Percentiles rank a stretch among this genome's conserved stretches.
Evolutionary conservation across 2,329 filamentous ascomycete species (phyloP).

Genomic region (Fusarium siculi): DNA sequence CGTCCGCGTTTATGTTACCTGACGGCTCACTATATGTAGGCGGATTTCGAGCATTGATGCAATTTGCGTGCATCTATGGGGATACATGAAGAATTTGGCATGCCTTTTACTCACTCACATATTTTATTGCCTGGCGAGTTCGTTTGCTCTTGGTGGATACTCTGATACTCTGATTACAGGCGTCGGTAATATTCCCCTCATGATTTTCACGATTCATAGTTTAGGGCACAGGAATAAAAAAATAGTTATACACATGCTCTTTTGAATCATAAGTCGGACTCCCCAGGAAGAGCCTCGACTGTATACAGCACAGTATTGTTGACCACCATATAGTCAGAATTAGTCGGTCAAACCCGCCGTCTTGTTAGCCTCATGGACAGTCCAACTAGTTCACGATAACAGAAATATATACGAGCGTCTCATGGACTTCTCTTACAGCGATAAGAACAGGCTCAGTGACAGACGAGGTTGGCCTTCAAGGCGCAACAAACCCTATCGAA

Average conservation of each 20-base stretch:
- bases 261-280: neutral
- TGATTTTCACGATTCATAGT: slow-evolving; percentile 17
- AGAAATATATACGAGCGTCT: neutral
- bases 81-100: slow-evolving; percentile 26
- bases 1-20: slow-evolving; percentile 28
- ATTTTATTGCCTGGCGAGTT: slow-evolving; percentile 18
- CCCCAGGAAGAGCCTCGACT: neutral
- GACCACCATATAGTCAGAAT: neutral
- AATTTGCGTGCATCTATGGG: slow-evolving; percentile 20
- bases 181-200: slow-evolving; percentile 28
- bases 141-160: slow-evolving; percentile 18
- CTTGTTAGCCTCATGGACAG: slow-evolving; percentile 3
- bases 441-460: neutral
- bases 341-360: neutral
- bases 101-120: neutral
- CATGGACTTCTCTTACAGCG: neutral
- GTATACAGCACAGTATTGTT: neutral
- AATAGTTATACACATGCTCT: neutral
- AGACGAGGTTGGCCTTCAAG: neutral
- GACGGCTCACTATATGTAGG: slow-evolving; percentile 18
- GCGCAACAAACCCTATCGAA: neutral
- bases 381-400: neutral
- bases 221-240: slow-evolving; percentile 19
- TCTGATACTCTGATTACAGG: slow-evolving; percentile 23
- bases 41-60: slow-evolving; percentile 11